phyloP scores from a whole-genome alignment of 345 rosid genomes.

The Ricinus communis region DNA sequence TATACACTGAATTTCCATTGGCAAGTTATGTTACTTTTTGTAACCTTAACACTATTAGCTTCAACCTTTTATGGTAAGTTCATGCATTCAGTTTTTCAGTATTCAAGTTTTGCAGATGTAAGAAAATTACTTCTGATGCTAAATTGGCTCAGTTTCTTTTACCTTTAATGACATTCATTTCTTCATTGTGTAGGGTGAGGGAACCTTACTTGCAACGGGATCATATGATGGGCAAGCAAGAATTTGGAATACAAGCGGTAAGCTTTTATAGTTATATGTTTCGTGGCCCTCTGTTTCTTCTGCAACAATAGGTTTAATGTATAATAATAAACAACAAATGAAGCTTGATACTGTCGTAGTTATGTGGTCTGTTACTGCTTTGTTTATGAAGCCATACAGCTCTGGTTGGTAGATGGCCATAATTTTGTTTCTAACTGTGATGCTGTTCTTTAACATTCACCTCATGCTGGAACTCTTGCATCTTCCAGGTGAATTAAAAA shows the following conservation, averaged over 20 bases:
- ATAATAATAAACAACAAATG: background rate
- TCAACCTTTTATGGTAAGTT: background rate
- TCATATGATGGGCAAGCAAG: conserved; percentile 98
- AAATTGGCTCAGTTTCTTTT: background rate
- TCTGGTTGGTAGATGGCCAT: no score
- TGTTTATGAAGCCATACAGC: background rate
- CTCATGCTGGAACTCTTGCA: conserved; percentile 10
- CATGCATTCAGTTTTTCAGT: background rate
- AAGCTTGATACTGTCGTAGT: background rate
- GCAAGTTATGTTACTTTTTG: background rate
- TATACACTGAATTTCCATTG: background rate
- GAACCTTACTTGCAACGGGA: conserved; percentile 92
- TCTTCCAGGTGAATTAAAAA: conserved; percentile 70
- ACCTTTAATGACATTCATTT: conserved; percentile 9
- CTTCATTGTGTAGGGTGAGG: conserved; percentile 64
- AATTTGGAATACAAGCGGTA: conserved; percentile 84
- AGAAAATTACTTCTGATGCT: conserved; percentile 2
- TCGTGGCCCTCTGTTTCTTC: background rate
- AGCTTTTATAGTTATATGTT: conserved; percentile 19
- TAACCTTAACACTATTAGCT: no score
- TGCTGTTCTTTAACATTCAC: background rate
- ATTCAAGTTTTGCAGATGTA: conserved; percentile 1
- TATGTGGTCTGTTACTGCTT: background rate
- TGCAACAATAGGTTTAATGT: background rate
- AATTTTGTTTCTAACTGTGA: background rate